phyloP scores from a whole-genome alignment of 192 early-diverging fungal genomes.

The Coemansia sp. region DNA sequence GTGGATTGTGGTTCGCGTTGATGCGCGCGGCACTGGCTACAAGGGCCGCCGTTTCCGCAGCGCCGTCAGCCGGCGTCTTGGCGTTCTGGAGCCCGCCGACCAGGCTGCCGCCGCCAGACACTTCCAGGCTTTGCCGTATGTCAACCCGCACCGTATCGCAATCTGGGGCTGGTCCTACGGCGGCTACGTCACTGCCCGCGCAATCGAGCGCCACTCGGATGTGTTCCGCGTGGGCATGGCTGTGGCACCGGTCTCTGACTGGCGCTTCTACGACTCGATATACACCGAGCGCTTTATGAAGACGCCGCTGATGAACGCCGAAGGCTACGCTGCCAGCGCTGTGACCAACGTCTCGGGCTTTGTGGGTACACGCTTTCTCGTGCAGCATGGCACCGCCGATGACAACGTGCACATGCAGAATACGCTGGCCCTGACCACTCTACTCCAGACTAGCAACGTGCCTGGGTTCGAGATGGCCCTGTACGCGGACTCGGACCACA shows the following conservation, averaged over 20 bases:
- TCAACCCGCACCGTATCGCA: slow-evolving; percentile 76
- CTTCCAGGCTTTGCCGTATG: slow-evolving; percentile 64
- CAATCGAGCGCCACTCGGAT: slow-evolving; percentile 80
- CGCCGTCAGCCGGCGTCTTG: slow-evolving; percentile 74
- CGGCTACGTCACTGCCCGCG: slow-evolving; percentile 82
- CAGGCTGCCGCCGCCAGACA: slow-evolving; percentile 80
- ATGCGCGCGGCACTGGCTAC: slow-evolving; percentile 87
- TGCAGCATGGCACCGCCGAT: slow-evolving; percentile 92
- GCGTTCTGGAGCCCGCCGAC: slow-evolving; percentile 80
- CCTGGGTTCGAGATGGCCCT: slow-evolving; percentile 82
- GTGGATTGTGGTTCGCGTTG: slow-evolving; percentile 74
- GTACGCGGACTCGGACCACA: slow-evolving; percentile 90
- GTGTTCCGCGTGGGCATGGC: slow-evolving; percentile 84
- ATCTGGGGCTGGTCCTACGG: slow-evolving; percentile 99
- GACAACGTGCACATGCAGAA: slow-evolving; percentile 94
- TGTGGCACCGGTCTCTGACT: slow-evolving; percentile 95
- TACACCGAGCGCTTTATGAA: slow-evolving; percentile 99
- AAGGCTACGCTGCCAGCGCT: slow-evolving; percentile 77
- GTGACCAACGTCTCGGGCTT: slow-evolving; percentile 83
- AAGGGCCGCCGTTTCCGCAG: slow-evolving; percentile 81
- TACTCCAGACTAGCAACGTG: slow-evolving; percentile 70
- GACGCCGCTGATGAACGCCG: slow-evolving; percentile 72
- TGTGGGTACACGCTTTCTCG: slow-evolving; percentile 68
- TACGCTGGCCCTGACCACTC: slow-evolving; percentile 72
- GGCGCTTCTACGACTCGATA: slow-evolving; percentile 83